A percentile compares a stretch with the other conserved stretches of the same genome.
phyloP scores from a whole-genome alignment of 2,329 filamentous ascomycete species.

The Exophiala aquamarina region DNA sequence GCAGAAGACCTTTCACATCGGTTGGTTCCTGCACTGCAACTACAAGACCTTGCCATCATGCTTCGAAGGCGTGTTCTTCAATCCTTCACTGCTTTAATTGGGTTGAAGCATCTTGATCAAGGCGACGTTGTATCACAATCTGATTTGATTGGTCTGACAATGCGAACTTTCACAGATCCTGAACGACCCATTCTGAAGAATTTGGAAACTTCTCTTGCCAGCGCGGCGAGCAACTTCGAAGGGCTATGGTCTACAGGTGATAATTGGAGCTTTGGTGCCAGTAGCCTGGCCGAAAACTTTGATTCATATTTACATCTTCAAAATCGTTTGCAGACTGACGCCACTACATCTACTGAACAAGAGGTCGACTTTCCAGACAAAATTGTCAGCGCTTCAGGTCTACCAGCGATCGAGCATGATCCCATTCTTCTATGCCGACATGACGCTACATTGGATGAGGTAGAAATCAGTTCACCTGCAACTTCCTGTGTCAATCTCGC shows the following conservation, averaged over 20 bases:
- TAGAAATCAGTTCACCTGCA: slow-evolving; percentile 60
- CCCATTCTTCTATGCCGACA: slow-evolving; percentile 36
- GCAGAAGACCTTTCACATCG: slow-evolving; percentile 84
- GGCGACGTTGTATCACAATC: slow-evolving; percentile 86
- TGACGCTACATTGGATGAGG: slow-evolving; percentile 8
- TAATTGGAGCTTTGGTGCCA: slow-evolving; percentile 92
- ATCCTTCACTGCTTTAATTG: slow-evolving; percentile 89
- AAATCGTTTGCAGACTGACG: slow-evolving; percentile 40
- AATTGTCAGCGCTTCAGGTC: slow-evolving; percentile 21
- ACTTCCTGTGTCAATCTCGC: slow-evolving; percentile 95
- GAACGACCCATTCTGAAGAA: slow-evolving; percentile 77
- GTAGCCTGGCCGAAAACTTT: slow-evolving; percentile 77
- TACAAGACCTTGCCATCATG: slow-evolving; percentile 90
- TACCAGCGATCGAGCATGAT: slow-evolving; percentile 62
- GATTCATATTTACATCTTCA: slow-evolving; percentile 63
- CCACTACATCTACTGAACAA: slow-evolving; percentile 28
- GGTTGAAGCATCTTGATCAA: slow-evolving; percentile 79
- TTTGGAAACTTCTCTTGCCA: slow-evolving; percentile 87
- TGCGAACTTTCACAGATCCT: slow-evolving; percentile 89
- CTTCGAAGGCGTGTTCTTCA: slow-evolving; percentile 89
- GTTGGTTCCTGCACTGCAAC: slow-evolving; percentile 78
- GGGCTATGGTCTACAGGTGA: slow-evolving; percentile 93
- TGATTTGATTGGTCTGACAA: slow-evolving; percentile 83
- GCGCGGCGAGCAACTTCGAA: slow-evolving; percentile 84
- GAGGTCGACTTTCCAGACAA: slow-evolving; percentile 26